Conservation (phyloP, 495 filamentous ascomycete species). For the Penicillium cosmopolitanum region DNA sequence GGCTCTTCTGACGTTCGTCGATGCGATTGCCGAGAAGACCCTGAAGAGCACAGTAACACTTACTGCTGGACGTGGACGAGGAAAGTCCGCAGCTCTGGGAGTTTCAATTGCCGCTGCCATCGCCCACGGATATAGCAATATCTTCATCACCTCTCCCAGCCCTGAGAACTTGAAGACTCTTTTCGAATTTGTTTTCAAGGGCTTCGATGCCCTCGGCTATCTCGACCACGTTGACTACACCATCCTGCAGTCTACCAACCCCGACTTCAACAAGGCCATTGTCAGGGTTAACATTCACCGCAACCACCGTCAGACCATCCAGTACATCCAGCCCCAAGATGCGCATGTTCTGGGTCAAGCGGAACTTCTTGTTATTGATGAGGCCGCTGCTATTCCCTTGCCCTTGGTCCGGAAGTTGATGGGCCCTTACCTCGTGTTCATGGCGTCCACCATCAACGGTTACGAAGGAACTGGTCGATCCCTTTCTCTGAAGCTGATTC, state of each 20-base stretch:
- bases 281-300: constrained; percentile 95
- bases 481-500: constrained; percentile 93
- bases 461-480: constrained; percentile 98
- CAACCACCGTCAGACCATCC: constrained; percentile 96
- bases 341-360: constrained; percentile 93
- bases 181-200: constrained; percentile 98
- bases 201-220: constrained; percentile 92
- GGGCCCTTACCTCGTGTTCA: constrained; percentile 98
- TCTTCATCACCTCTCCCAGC: constrained; percentile 98
- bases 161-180: constrained; percentile 98
- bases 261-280: constrained; percentile 98
- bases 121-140: constrained; percentile 96
- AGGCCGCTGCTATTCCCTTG: constrained; percentile 94
- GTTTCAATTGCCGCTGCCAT: constrained; percentile 92
- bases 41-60: constrained; percentile 89
- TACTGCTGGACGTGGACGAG: constrained; percentile 92
- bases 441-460: constrained; percentile 99
- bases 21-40: constrained; percentile 96
- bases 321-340: constrained; percentile 97
- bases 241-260: constrained; percentile 97
- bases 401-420: constrained; percentile 91
- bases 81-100: constrained; percentile 95
- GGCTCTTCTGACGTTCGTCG: constrained; percentile 90
- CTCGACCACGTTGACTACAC: constrained; percentile 95
- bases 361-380: constrained; percentile 95